Percentiles rank a stretch among this genome's conserved stretches.
Evolutionary conservation across 768 basidiomycete species (phyloP).

Genomic region (Russula sp.): DNA sequence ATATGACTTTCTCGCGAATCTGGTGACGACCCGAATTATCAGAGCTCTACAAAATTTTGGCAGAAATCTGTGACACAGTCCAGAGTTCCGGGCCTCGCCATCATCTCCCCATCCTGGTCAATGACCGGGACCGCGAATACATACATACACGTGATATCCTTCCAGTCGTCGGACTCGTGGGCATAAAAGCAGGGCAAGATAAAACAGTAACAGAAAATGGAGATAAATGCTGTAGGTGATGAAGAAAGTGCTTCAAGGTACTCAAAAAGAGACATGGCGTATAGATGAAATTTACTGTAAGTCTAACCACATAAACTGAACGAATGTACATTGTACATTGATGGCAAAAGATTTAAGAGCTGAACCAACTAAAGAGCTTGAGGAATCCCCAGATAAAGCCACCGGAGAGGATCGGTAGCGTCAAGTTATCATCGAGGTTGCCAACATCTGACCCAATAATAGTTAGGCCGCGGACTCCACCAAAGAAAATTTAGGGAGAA

Average conservation of each 20-base stretch:
- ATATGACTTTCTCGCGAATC: not conserved
- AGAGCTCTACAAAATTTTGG: conserved; percentile 9
- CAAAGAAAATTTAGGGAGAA: conserved; percentile 7
- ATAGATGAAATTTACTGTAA: conserved; percentile 6
- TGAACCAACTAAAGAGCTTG: conserved; percentile 37
- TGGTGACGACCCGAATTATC: not conserved
- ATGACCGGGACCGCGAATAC: not conserved
- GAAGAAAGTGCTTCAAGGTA: not conserved
- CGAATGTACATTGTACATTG: not conserved
- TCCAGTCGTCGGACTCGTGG: conserved; percentile 8
- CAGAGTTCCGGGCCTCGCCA: not conserved
- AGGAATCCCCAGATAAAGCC: conserved; percentile 57
- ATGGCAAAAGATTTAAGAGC: conserved; percentile 9
- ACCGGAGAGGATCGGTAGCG: conserved; percentile 82
- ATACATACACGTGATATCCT: conserved; percentile 18
- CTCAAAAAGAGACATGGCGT: not conserved
- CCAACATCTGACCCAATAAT: conserved; percentile 57
- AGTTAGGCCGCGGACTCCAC: not conserved
- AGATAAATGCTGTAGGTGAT: not conserved
- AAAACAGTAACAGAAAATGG: too few species aligned
- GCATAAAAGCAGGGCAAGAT: not conserved
- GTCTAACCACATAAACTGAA: conserved; percentile 4
- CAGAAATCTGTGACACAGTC: not conserved
- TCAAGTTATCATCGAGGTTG: conserved; percentile 82
- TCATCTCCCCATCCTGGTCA: not conserved